Conservation (phyloP, 176 grass and related monocot species). For the Zoysia japonica region DNA sequence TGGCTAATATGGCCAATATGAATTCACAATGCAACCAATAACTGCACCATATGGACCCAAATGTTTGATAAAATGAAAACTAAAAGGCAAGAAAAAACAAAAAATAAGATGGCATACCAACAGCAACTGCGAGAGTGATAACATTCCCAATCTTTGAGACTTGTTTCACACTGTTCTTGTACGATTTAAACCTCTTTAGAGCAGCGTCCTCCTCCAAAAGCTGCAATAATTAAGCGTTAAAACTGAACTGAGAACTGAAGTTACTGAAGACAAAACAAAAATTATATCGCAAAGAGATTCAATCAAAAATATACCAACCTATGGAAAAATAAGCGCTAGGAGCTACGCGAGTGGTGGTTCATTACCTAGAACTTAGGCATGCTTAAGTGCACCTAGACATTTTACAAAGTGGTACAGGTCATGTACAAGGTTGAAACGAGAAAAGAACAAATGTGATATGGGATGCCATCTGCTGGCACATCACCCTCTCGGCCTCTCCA, state of each 20-base stretch:
- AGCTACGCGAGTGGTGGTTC: too few species aligned
- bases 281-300: background rate
- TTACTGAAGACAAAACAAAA: background rate
- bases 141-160: slow-evolving; percentile 64
- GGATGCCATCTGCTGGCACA: too few species aligned
- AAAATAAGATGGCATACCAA: slow-evolving; percentile 49
- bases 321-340: too few species aligned
- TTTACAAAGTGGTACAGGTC: too few species aligned
- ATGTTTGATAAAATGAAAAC: slow-evolving; percentile 27
- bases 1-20: background rate
- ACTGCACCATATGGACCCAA: background rate
- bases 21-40: slow-evolving; percentile 1
- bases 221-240: slow-evolving; percentile 41
- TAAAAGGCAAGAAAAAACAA: background rate
- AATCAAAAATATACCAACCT: background rate
- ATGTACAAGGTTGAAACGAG: too few species aligned
- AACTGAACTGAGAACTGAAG: background rate
- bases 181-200: slow-evolving; percentile 77
- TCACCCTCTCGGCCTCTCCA: too few species aligned
- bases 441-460: too few species aligned
- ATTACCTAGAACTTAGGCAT: too few species aligned
- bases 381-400: too few species aligned
- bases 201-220: slow-evolving; percentile 75
- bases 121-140: slow-evolving; percentile 49
- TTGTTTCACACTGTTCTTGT: slow-evolving; percentile 64